Base-by-base conservation (phyloP, 345 rosid species). In the Pugionium dolabratum region DNA sequence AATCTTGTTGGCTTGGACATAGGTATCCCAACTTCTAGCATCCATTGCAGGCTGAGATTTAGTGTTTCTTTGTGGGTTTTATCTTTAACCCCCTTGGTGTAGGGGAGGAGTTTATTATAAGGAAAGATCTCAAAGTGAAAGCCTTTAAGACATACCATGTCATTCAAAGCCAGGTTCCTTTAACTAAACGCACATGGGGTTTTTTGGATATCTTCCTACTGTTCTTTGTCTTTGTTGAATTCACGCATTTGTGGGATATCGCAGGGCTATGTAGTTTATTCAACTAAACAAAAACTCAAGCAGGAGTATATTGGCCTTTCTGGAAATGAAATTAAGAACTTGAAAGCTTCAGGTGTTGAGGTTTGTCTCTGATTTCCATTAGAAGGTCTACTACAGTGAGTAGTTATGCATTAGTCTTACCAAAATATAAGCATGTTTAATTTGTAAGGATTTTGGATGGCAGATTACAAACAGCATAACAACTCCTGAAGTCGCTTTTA, bases 101-200 rank as follows among this genome's bases (percentile, higher is more conserved):
- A 94, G 97, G 97, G 61, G 93, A 90, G 49, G 97, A 87, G 86
- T 85, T 85, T 75, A 52, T 63, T 54, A 28, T 94, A 59, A 83
- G 92, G 74, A 88, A 64, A 67, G 88, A 94, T 80, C 85, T 88
- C 36, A 88, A 88, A 82, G 96, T 90, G 7, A 91, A 74, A 84
- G 96, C 97, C 75, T 94, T 90, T 74, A 88, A 79, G 82, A 90
- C 99, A 3, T 87, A 84, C 76, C 99, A 90, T 82, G 85, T 80
- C 66, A 85, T 94, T 29, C 85, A 78, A 34, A 90, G 96, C 84
- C 99, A 90, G 89, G 99, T 85, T 55, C 30, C 48, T 72, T 65
- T 18, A 18, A 18, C 18, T 18, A 18, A 30, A 4, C n/a, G 25
- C 27, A 6, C 47, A 31, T 8, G 41, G 33, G 52, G 31, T 9